Base-by-base conservation (phyloP, 2,329 filamentous ascomycete species). In the Neobulgaria alba region DNA sequence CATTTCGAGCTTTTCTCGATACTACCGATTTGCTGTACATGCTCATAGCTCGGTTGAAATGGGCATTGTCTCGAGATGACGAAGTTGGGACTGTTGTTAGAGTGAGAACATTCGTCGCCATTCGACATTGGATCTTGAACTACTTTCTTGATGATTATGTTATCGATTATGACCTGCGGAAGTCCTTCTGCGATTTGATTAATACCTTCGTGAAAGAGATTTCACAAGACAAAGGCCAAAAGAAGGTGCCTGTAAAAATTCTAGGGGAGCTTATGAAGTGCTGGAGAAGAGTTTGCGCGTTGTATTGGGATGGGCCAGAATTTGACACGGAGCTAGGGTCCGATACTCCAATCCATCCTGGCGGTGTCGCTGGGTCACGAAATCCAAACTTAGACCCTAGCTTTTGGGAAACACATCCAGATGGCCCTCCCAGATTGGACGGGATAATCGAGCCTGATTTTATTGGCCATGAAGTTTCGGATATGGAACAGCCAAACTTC, bases 91-190 rank as follows among this genome's bases (percentile, higher is more conserved):
- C 88, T 58, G 86, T 98, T 38, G 92, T 95, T n/a, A 79, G 90
- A 36, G 93, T 98, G 12, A 78, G 92, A 31, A 93, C 89, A 0
- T 98, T 96, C 65, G 92, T 95, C 18, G 92, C 92, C 5, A 72
- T 96, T 33, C 79, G 92, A 42, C 92, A 98, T 62, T 98, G 92
- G 92, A 89, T 96, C 42, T 66, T 98, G 47, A 98, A 98, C 61
- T 98, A 98, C 62, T 98, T 96, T 52, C 73, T 85, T 41, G 92
- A 98, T 58, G 92, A 98, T 59, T 98, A 95, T 59, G 77, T 93
- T 30, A 64, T 82, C 17, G 79, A 89, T 57, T 80, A 82, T 57
- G 68, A 75, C 33, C 68, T 96, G 21, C 80, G 90, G 7, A 67
- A 75, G 4, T 75, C 77, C 12, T 95, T 95, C 58, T 95, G 90